Percentiles rank a stretch among this genome's conserved stretches.
phyloP scores from a whole-genome alignment of 2,329 filamentous ascomycete genomes.

The Helicocarpus griseus region DNA sequence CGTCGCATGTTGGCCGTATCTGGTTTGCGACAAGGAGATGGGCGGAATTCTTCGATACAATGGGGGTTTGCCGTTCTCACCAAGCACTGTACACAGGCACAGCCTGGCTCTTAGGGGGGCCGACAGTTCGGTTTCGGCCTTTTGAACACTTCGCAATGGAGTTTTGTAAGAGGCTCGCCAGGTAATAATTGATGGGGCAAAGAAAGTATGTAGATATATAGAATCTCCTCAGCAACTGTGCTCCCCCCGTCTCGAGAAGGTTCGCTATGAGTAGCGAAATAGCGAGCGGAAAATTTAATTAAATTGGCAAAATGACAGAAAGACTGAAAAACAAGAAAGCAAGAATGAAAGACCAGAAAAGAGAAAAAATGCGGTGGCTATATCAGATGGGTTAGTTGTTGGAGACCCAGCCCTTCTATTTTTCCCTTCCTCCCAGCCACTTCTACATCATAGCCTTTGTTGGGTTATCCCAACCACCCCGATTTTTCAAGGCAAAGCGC shows the following conservation, averaged over 20 bases:
- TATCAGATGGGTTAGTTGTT: not conserved
- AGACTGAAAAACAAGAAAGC: slow-evolving; percentile 3
- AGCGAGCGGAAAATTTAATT: slow-evolving; percentile 11
- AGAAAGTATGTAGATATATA: too few relatives aligned
- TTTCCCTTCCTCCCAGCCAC: slow-evolving; percentile 14
- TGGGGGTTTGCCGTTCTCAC: not conserved
- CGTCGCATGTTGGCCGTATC: not conserved
- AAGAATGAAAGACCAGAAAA: too few relatives aligned
- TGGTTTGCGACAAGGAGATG: not conserved
- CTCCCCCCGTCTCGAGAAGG: not conserved
- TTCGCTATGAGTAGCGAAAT: slow-evolving; percentile 1
- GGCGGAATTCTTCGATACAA: too few relatives aligned
- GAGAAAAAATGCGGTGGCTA: slow-evolving; percentile 9
- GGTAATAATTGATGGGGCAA: not conserved
- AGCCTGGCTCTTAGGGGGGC: not conserved
- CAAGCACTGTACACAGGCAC: not conserved
- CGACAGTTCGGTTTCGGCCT: not conserved
- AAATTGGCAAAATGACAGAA: slow-evolving; percentile 3
- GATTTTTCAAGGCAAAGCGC: not conserved
- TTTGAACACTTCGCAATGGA: not conserved
- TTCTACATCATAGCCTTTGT: not conserved
- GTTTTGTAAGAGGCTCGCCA: not conserved
- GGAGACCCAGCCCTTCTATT: not conserved
- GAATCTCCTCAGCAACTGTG: too few relatives aligned
- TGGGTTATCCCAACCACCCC: not conserved